These are phyloP conservation scores for Eucalyptus cloeziana DNA, from an alignment of 345 rosid species.

Conservation along the genomic window DNA sequence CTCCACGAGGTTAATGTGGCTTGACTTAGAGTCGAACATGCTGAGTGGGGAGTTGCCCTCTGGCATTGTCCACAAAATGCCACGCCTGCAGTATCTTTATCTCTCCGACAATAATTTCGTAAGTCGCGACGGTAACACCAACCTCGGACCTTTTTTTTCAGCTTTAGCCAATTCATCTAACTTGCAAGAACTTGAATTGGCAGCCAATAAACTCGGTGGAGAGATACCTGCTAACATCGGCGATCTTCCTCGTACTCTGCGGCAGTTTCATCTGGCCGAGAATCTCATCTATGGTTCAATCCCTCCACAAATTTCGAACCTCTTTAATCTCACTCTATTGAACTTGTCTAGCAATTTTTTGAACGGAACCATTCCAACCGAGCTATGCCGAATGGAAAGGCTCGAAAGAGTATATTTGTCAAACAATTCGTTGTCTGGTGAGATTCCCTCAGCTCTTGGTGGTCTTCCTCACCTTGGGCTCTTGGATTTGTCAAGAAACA, in stretches of 20 bases:
- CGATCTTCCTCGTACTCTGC: conserved; percentile 44
- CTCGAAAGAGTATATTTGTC: conserved; percentile 78
- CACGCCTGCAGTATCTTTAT: conserved; percentile 55
- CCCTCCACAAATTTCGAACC: conserved; percentile 65
- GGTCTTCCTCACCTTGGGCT: conserved; percentile 68
- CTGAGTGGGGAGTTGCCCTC: conserved; percentile 71
- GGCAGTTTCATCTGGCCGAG: conserved; percentile 58
- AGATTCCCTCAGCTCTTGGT: conserved; percentile 61
- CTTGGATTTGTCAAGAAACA: conserved; percentile 69
- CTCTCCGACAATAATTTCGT: conserved; percentile 63
- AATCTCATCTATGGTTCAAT: conserved; percentile 63
- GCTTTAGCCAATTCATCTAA: conserved; percentile 45
- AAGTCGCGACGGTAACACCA: conserved; percentile 61
- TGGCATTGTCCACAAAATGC: conserved; percentile 35
- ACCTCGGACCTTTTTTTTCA: conserved; percentile 64
- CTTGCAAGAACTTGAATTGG: conserved; percentile 67
- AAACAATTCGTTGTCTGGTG: conserved; percentile 54
- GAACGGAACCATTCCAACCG: conserved; percentile 57
- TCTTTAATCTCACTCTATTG: conserved; percentile 55
- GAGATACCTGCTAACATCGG: conserved; percentile 50
- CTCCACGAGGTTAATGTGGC: conserved; percentile 66
- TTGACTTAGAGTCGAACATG: conserved; percentile 62
- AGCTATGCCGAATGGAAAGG: conserved; percentile 42
- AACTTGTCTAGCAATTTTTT: conserved; percentile 77
- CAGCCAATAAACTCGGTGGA: conserved; percentile 65